Conservation (phyloP, 768 basidiomycete genomes). For the Suillus subalutaceus region DNA sequence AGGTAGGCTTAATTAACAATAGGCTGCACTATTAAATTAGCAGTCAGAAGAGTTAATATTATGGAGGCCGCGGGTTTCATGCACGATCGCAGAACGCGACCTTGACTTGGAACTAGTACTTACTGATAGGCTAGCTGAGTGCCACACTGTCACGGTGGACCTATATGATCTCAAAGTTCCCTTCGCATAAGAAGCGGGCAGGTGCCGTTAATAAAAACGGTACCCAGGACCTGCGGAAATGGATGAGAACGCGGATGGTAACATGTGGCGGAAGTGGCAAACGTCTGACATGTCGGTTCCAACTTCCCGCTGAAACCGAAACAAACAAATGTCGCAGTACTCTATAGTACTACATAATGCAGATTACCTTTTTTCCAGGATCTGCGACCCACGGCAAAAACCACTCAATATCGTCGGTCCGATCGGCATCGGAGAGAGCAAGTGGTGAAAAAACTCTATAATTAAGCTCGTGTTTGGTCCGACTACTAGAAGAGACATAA, state of each 20-base stretch:
- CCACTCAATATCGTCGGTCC: constrained; percentile 23
- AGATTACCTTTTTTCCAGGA: background rate
- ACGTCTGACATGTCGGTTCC: background rate
- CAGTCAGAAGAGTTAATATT: background rate
- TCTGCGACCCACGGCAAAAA: constrained; percentile 26
- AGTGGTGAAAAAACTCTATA: background rate
- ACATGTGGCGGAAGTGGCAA: background rate
- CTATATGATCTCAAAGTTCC: background rate
- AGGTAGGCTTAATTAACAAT: background rate
- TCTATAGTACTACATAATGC: background rate
- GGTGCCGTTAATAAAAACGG: background rate
- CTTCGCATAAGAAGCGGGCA: background rate
- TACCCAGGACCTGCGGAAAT: background rate
- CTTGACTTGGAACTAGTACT: background rate
- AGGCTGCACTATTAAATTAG: background rate
- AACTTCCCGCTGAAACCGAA: background rate
- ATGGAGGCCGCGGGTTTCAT: background rate
- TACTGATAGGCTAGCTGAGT: background rate
- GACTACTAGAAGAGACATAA: too few relatives aligned
- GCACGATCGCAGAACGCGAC: background rate
- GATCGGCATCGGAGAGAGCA: constrained; percentile 23
- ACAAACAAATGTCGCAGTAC: background rate
- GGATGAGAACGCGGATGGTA: background rate
- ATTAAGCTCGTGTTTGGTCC: background rate
- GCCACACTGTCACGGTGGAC: background rate